Evolutionary conservation across 1,284 basidiomycete genomes (phyloP), one percentile per base, ranked within the genome.

Genomic region (Xerocomus minutiporus): DNA sequence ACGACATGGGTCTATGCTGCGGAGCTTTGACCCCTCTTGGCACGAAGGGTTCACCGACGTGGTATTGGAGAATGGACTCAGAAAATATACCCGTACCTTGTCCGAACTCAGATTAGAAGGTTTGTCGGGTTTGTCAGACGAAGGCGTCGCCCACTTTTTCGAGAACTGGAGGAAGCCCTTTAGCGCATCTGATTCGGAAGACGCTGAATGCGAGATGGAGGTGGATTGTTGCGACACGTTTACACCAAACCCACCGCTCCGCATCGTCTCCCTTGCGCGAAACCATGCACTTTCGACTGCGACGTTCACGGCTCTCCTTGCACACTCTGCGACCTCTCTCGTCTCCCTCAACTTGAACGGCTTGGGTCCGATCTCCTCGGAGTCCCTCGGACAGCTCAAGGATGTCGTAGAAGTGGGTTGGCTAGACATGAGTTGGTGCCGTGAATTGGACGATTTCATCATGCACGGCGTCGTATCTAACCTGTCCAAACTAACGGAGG

Each of bases 401-500:
- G 60, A 63, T 1, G 81, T 80, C 17, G 67, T 63, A 4, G 70
- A 76, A 25, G 63, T 97, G 59, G 73, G 70, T 57, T 77, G 73
- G 62, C 63, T 98, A 34, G 91, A 99, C 63, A 68, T 97, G 6
- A 88, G 93, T 1, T 99, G 92, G 80, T 95, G 94, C 59, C 74
- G 96, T 40, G 79, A 82, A 35, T 78, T 92, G 31, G 88, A 95
- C 59, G 90, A 99, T 68, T 93, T 87, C 62, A 75, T 89, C 2
- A 70, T 98, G 55, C 87, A 90, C 67, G 64, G 67, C 36, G 57
- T 61, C 12, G 59, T 65, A 32, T 56, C 57, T 44, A 65, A 72
- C 1, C 82, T 82, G 54, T 61, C 62, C 26, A 69, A 73, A 42
- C 58, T 90, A 43, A 65, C 68, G 52, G 83, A 88, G 60, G 65